Conservation (phyloP, 1,284 basidiomycete genomes). For the Naganishia sp. region DNA sequence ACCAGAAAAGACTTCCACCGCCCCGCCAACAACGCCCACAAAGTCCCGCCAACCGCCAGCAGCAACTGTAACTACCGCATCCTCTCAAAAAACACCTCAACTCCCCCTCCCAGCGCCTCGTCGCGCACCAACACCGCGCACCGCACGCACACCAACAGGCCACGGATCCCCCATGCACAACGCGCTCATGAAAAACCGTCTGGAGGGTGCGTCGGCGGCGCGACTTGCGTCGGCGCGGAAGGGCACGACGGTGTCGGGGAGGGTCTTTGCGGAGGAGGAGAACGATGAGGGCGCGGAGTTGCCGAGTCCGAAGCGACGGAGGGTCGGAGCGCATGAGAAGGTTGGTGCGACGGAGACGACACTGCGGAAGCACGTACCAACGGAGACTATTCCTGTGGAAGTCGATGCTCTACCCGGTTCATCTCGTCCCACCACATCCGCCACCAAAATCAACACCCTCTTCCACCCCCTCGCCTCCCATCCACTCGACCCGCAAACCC, state of each 20-base stretch:
- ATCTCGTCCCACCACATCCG: not conserved
- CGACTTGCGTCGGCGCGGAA: not conserved
- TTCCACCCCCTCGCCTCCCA: slow-evolving; percentile 4
- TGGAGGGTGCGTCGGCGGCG: slow-evolving; percentile 2
- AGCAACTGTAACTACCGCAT: not conserved
- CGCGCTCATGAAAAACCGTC: slow-evolving; percentile 15
- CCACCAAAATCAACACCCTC: slow-evolving; percentile 13
- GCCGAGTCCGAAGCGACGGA: slow-evolving; percentile 14
- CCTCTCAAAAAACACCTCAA: not conserved
- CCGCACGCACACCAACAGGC: slow-evolving; percentile 16
- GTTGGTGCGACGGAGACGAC: no score
- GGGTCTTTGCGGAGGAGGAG: slow-evolving; percentile 1
- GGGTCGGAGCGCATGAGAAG: not conserved
- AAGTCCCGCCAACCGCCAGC: not conserved
- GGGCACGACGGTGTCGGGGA: not conserved
- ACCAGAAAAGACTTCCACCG: not conserved
- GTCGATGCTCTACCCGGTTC: not conserved
- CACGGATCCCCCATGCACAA: slow-evolving; percentile 25
- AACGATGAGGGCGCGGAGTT: slow-evolving; percentile 9
- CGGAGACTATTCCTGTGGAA: no score
- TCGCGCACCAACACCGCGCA: not conserved
- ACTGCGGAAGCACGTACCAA: no score
- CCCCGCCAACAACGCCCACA: not conserved
- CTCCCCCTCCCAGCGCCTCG: not conserved
- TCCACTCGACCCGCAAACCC: slow-evolving; percentile 21